Percentiles rank a stretch among this genome's conserved stretches.
phyloP scores from a whole-genome alignment of 2,329 filamentous ascomycete species.

The Talaromyces sp. region DNA sequence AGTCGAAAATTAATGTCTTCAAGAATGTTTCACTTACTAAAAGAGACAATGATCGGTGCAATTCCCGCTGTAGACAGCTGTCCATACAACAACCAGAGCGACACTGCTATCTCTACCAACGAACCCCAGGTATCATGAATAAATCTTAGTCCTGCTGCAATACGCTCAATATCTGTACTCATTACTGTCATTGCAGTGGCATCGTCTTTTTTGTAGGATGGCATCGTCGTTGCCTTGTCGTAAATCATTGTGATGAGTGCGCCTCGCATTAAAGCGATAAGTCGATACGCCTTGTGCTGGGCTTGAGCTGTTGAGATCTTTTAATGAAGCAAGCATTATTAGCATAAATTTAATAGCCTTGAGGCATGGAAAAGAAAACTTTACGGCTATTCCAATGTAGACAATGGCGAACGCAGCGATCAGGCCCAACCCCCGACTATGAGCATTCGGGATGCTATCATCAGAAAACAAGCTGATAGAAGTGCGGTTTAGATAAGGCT shows the following conservation, averaged over 20 bases:
- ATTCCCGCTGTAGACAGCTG: not conserved
- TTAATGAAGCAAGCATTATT: not conserved
- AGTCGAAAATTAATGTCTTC: no score
- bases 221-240: not conserved
- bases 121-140: not conserved
- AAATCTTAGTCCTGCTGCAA: not conserved
- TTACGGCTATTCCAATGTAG: not conserved
- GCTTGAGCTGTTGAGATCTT: not conserved
- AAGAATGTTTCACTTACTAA: not conserved
- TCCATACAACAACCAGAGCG: not conserved
- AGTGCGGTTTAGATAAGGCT: not conserved
- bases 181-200: not conserved
- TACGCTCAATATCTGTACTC: not conserved
- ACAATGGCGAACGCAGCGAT: not conserved
- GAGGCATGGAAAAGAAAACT: not conserved
- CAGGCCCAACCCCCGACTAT: not conserved
- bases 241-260: not conserved
- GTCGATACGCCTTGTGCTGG: not conserved
- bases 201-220: not conserved
- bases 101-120: not conserved
- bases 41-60: not conserved
- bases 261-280: not conserved
- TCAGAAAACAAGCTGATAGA: not conserved
- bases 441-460: not conserved
- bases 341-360: not conserved